These are phyloP conservation scores for Austroboletus novae-zelandiae DNA, from an alignment of 1,284 basidiomycete species.

Conservation along the genomic window DNA sequence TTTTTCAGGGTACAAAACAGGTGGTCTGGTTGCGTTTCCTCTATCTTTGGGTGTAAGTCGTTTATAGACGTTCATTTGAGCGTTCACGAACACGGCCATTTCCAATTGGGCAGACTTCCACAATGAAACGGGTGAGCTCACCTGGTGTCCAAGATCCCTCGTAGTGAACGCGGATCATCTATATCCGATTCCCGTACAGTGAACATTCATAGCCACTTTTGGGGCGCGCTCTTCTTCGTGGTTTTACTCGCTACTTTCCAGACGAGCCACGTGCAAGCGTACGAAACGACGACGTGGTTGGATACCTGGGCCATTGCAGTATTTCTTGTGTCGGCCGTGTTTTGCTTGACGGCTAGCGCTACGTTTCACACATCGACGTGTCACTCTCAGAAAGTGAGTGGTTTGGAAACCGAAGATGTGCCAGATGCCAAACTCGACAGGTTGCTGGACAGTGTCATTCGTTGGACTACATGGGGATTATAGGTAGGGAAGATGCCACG, in stretches of 20 bases:
- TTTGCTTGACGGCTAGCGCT: conserved; percentile 75
- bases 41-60: conserved; percentile 71
- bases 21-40: conserved; percentile 64
- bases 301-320: conserved; percentile 66
- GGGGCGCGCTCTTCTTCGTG: conserved; percentile 69
- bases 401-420: conserved; percentile 2
- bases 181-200: conserved; percentile 45
- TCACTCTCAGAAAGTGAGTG: conserved; percentile 64
- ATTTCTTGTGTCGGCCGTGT: conserved; percentile 72
- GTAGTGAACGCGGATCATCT: conserved; percentile 9
- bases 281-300: conserved; percentile 53
- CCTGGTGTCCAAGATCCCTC: conserved; percentile 1
- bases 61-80: conserved; percentile 8
- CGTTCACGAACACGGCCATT: conserved; percentile 10
- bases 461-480: conserved; percentile 74
- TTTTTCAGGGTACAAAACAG: conserved; percentile 54
- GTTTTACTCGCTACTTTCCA: conserved; percentile 57
- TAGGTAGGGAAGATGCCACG: conserved; percentile 37
- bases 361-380: conserved; percentile 77
- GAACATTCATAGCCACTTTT: conserved; percentile 87
- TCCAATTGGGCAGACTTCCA: conserved; percentile 61
- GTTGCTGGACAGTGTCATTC: conserved; percentile 53
- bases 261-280: conserved; percentile 46
- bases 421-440: conserved; percentile 28
- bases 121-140: conserved; percentile 71